Evolutionary conservation across 2,329 filamentous ascomycete genomes (phyloP).

Genomic region (Coniochaeta sp.): DNA sequence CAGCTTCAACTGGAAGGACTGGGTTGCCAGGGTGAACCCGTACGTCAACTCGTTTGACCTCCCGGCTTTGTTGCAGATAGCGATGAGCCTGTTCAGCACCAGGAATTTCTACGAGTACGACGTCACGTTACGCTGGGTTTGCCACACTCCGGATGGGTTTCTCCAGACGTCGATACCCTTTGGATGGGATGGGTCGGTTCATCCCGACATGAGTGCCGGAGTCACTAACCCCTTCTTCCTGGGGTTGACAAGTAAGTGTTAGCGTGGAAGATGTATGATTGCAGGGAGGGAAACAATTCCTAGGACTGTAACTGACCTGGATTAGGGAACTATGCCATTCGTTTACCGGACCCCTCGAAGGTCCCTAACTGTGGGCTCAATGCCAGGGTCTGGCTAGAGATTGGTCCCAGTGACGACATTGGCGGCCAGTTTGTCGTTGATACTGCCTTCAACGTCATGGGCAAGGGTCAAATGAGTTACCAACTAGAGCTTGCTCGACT

Average conservation of each 20-base stretch:
- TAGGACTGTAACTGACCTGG: neutral
- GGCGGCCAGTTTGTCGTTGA: neutral
- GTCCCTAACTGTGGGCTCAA: neutral
- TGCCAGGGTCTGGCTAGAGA: neutral
- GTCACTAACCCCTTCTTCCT: neutral
- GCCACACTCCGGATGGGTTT: neutral
- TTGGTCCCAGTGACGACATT: neutral
- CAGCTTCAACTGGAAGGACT: neutral
- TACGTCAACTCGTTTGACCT: neutral
- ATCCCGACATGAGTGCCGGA: neutral
- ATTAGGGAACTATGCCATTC: neutral
- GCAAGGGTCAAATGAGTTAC: neutral
- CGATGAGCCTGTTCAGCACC: neutral
- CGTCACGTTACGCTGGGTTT: neutral
- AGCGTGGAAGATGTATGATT: no score
- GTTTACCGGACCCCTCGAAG: neutral
- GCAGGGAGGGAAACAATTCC: no score
- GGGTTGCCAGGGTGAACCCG: neutral
- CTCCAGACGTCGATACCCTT: neutral
- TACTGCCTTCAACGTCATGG: neutral
- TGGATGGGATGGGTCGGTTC: neutral
- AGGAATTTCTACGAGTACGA: neutral
- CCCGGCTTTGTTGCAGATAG: neutral
- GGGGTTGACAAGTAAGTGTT: neutral
- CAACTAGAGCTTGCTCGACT: neutral